These are phyloP conservation scores for Rhodamnia argentea DNA, from an alignment of 345 rosid genomes.

Conservation along the genomic window DNA sequence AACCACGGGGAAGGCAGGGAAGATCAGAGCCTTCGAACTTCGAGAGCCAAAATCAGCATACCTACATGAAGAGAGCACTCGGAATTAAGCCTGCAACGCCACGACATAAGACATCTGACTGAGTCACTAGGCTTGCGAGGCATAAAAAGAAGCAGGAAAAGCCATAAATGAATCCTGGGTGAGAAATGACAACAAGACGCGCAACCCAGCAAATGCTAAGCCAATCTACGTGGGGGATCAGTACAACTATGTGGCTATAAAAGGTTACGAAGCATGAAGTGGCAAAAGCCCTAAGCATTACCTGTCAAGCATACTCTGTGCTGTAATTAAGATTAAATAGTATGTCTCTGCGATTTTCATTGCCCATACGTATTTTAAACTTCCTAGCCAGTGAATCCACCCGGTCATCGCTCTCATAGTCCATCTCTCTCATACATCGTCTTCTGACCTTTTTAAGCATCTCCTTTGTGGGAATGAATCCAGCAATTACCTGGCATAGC, in stretches of 20 bases:
- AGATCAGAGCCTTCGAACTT: background rate
- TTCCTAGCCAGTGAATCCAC: constrained; percentile 47
- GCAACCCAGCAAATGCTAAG: background rate
- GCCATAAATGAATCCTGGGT: background rate
- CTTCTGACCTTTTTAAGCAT: constrained; percentile 69
- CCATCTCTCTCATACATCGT: constrained; percentile 78
- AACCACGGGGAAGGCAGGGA: background rate
- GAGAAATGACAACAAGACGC: background rate
- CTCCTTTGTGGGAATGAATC: constrained; percentile 75
- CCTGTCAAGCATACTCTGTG: constrained; percentile 33
- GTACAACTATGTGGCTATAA: background rate
- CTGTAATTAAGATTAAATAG: constrained; percentile 65
- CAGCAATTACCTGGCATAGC: constrained; percentile 50
- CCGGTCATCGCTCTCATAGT: constrained; percentile 45
- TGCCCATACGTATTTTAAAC: constrained; percentile 51
- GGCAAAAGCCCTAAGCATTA: background rate
- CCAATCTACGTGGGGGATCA: background rate
- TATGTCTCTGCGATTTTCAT: constrained; percentile 59
- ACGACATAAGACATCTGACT: background rate
- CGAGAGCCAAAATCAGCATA: background rate
- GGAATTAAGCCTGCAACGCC: background rate
- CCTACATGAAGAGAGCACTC: background rate
- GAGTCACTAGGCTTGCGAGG: background rate
- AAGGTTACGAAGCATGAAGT: background rate
- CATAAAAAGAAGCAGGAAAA: background rate